A percentile compares a stretch with the other conserved stretches of the same genome.
phyloP scores from a whole-genome alignment of 768 basidiomycete species.

The Gautieria morchelliformis region DNA sequence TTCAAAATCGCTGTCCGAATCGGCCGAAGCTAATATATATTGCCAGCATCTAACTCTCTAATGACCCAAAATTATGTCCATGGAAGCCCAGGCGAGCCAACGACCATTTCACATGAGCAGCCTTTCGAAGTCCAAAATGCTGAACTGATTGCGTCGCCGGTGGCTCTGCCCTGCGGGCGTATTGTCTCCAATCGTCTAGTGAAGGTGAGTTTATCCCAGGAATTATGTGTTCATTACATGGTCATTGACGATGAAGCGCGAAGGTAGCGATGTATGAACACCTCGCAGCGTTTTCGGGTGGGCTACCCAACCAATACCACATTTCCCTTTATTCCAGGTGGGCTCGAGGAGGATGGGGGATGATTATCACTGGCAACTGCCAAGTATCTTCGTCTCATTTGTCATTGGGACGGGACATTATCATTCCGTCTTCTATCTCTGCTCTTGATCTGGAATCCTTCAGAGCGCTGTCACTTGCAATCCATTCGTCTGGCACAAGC shows the following conservation, averaged over 20 bases:
- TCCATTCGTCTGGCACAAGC: slow-evolving; percentile 26
- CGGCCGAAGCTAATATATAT: too few species aligned
- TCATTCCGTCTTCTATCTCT: slow-evolving; percentile 39
- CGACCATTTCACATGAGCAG: too few species aligned
- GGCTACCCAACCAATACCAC: slow-evolving; percentile 62
- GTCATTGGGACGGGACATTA: slow-evolving; percentile 60
- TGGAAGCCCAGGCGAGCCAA: too few species aligned
- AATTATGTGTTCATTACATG: background rate
- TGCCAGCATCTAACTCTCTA: too few species aligned
- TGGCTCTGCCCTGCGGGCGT: slow-evolving; percentile 25
- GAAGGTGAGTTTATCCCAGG: slow-evolving; percentile 26
- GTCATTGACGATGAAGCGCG: background rate
- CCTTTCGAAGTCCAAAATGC: background rate
- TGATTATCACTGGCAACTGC: slow-evolving; percentile 82
- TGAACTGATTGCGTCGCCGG: slow-evolving; percentile 11
- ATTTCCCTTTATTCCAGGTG: slow-evolving; percentile 61
- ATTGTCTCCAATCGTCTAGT: slow-evolving; percentile 33
- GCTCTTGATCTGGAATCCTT: slow-evolving; percentile 34
- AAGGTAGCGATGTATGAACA: slow-evolving; percentile 92
- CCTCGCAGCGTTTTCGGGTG: slow-evolving; percentile 53
- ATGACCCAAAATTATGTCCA: too few species aligned
- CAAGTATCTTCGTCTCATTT: slow-evolving; percentile 58
- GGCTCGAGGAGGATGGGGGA: slow-evolving; percentile 74
- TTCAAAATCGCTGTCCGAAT: too few species aligned
- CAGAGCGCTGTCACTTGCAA: slow-evolving; percentile 35